These are phyloP conservation scores for Paramecium biaurelia DNA, from an alignment of 73 alveolate genomes.

Conservation along the genomic window DNA sequence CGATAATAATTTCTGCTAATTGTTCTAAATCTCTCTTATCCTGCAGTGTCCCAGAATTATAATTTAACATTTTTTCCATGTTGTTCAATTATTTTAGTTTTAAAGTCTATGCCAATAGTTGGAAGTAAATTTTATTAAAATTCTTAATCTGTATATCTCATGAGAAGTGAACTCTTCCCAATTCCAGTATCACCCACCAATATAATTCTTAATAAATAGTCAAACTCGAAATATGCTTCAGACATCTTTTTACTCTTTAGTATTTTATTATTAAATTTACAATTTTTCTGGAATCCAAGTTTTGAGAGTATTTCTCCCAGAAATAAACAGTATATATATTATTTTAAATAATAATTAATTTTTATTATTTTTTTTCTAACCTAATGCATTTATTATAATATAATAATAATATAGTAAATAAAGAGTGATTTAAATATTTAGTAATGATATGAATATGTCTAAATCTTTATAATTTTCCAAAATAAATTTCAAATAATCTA, in stretches of 20 bases:
- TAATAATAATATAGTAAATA: too few species aligned
- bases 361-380: background rate
- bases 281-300: background rate
- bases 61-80: background rate
- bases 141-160: background rate
- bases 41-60: constrained; percentile 43
- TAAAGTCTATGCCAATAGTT: constrained; percentile 13
- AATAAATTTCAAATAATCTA: background rate
- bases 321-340: background rate
- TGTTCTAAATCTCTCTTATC: constrained; percentile 26
- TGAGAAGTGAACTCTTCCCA: background rate
- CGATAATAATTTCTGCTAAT: background rate
- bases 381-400: background rate
- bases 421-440: background rate
- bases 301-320: background rate
- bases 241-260: background rate
- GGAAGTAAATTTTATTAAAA: background rate
- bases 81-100: background rate
- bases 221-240: background rate
- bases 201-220: background rate
- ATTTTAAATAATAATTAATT: background rate
- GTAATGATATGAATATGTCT: background rate
- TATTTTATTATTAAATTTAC: background rate
- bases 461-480: background rate
- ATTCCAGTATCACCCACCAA: constrained; percentile 12